Base-by-base conservation (phyloP, 83 land plant species). In the Thuja plicata region DNA sequence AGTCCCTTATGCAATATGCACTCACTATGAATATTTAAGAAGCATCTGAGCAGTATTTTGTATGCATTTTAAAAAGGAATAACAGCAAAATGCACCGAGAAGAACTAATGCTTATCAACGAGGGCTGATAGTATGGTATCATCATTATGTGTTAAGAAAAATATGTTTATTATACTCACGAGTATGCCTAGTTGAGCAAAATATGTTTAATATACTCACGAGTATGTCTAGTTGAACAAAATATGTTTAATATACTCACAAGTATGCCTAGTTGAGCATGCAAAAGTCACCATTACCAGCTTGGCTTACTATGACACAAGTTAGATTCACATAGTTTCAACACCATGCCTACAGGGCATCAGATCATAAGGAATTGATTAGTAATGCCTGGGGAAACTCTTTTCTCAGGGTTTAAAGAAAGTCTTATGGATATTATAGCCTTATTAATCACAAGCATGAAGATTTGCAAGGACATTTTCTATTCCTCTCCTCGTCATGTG, bases 1-100 rank as follows among this genome's bases (percentile, higher is more conserved):
- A 84, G 96, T 92, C 71, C 91, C 91, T 2, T 89, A 90, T 40
- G 89, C 91, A 24, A 93, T 95, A 89, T 40, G 89, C 91, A 24
- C 93, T 95, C 87, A 91, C 84, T 77, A 89, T 57, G 87, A 91
- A 54, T 94, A 92, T 76, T 81, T 30, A 74, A 92, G 21, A 38
- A 87, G 50, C 92, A 92, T 2, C 32, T 91, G 8, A 88, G 17
- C 87, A 82, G 41, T 66, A 85, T 88, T 24, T 48, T 94, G 48
- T 90, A 89, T 16, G 90, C 86, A 7, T 91, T 81, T 38, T 91
- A 88, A 91, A 43, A 90, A 57, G 17, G 94, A 93, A 52, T 94
- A 38, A 34, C 50, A 91, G 62, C 90, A 40, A 86, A 79, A 37
- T 21, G 15, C 8, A 8, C 70, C 82, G 27, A 81, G 89, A 50